phyloP scores from a whole-genome alignment of 2,329 filamentous ascomycete species.

The Aspergillus ustus region DNA sequence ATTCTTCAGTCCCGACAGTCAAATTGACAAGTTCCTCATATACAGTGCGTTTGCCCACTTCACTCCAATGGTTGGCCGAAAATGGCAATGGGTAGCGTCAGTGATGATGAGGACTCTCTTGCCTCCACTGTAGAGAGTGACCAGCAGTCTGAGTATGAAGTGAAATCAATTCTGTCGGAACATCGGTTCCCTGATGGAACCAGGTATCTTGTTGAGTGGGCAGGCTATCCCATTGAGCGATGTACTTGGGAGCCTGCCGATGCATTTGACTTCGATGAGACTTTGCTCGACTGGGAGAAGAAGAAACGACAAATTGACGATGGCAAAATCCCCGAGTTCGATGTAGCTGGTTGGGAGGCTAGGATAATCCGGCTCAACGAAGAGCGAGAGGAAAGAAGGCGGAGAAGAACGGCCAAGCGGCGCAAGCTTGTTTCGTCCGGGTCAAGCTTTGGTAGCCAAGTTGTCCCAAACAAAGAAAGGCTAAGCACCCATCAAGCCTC shows the following conservation, averaged over 20 bases:
- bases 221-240: conserved; percentile 60
- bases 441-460: background rate
- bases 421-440: conserved; percentile 26
- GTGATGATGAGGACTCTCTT: conserved; percentile 60
- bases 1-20: background rate
- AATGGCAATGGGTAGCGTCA: conserved; percentile 24
- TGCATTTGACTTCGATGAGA: conserved; percentile 44
- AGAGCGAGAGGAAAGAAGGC: conserved; percentile 30
- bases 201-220: conserved; percentile 68
- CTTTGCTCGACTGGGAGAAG: conserved; percentile 47
- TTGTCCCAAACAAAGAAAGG: background rate
- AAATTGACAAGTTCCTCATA: background rate
- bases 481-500: background rate
- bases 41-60: background rate
- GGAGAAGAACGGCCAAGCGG: conserved; percentile 35
- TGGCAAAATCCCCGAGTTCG: conserved; percentile 36
- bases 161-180: conserved; percentile 61
- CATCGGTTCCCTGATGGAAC: conserved; percentile 37
- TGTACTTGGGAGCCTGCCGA: conserved; percentile 60
- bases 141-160: conserved; percentile 55
- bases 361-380: conserved; percentile 26
- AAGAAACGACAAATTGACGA: conserved; percentile 38
- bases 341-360: conserved; percentile 38
- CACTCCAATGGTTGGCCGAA: background rate
- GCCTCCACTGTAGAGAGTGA: conserved; percentile 57